Evolutionary conservation across 192 early-diverging fungal genomes (phyloP).

Genomic region (Physocladia obscura): DNA sequence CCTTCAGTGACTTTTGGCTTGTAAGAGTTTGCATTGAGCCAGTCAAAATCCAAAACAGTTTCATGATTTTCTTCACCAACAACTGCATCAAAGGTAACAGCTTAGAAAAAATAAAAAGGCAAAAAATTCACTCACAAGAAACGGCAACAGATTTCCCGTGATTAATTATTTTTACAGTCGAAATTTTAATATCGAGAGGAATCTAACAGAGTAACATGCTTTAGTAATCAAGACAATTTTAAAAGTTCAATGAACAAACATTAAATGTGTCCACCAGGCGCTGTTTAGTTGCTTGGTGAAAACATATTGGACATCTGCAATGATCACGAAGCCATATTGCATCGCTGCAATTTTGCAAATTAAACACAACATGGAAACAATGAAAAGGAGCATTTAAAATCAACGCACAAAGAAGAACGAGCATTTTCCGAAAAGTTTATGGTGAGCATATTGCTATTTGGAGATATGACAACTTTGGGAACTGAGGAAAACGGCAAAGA

Average conservation of each 20-base stretch:
- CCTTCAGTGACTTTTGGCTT: conserved; percentile 48
- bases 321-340: conserved; percentile 83
- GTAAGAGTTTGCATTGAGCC: conserved; percentile 69
- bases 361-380: no score
- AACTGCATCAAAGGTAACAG: not conserved
- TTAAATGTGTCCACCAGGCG: conserved; percentile 69
- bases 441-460: no score
- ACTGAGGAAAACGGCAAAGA: no score
- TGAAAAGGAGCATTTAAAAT: no score
- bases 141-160: conserved; percentile 19
- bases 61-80: conserved; percentile 52
- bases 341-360: conserved; percentile 42
- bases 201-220: conserved; percentile 36
- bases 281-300: conserved; percentile 74
- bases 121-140: conserved; percentile 8
- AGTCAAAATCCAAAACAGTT: conserved; percentile 57
- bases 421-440: no score
- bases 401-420: no score
- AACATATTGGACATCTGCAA: conserved; percentile 76
- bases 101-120: not conserved
- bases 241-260: conserved; percentile 18
- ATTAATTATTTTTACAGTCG: conserved; percentile 10
- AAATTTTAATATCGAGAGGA: conserved; percentile 32
- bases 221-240: not conserved
- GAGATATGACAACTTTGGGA: no score